These are phyloP conservation scores for Aspergillus egyptiacus DNA, from an alignment of 495 filamentous ascomycete species.

Conservation along the genomic window DNA sequence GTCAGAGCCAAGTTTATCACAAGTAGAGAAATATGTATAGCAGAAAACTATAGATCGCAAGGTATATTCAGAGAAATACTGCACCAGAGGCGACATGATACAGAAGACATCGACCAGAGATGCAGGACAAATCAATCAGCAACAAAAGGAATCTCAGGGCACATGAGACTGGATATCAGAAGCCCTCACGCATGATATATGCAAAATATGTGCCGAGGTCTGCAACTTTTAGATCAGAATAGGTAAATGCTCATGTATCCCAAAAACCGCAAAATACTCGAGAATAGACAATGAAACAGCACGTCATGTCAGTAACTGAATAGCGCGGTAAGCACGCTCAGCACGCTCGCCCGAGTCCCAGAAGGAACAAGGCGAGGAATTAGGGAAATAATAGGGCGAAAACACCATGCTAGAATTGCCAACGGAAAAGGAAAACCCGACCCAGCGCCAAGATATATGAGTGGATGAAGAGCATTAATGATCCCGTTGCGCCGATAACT, in stretches of 20 bases:
- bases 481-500: slow-evolving; percentile 33
- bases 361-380: slow-evolving; percentile 2
- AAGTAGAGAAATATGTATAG: slow-evolving; percentile 7
- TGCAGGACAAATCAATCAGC: slow-evolving; percentile 7
- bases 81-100: slow-evolving; percentile 1
- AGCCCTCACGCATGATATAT: slow-evolving; percentile 20
- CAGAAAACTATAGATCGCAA: slow-evolving; percentile 1
- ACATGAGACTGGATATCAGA: slow-evolving; percentile 23
- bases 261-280: slow-evolving; percentile 8
- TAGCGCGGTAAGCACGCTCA: slow-evolving; percentile 16
- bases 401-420: slow-evolving; percentile 20
- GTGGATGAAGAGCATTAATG: slow-evolving; percentile 20
- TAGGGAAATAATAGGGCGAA: slow-evolving; percentile 7
- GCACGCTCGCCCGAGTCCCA: slow-evolving; percentile 7
- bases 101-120: slow-evolving; percentile 6
- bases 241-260: slow-evolving; percentile 17
- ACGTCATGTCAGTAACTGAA: slow-evolving; percentile 10
- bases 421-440: slow-evolving; percentile 23
- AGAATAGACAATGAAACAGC: neutral
- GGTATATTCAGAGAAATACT: slow-evolving; percentile 4
- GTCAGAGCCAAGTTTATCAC: too few species aligned
- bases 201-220: slow-evolving; percentile 18
- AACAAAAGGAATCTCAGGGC: slow-evolving; percentile 20
- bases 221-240: slow-evolving; percentile 19
- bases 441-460: slow-evolving; percentile 30